A percentile compares a stretch with the other conserved stretches of the same genome.
phyloP scores from a whole-genome alignment of 2,329 filamentous ascomycete species.

The Orbilia oligospora region DNA sequence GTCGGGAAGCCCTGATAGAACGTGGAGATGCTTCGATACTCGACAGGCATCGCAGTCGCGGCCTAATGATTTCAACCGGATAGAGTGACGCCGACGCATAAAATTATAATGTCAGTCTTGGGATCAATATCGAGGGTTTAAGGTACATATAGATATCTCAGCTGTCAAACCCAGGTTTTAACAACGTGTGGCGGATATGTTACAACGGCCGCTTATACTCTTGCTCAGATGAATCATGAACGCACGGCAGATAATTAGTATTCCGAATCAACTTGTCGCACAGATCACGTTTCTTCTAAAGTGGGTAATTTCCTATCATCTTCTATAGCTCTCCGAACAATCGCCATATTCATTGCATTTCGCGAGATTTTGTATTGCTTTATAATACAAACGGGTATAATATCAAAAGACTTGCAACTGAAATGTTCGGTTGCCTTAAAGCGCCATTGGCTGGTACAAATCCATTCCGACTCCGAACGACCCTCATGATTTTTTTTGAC shows the following conservation, averaged over 20 bases:
- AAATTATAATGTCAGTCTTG: conserved; percentile 7
- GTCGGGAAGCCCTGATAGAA: conserved; percentile 20
- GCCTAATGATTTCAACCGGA: conserved; percentile 30
- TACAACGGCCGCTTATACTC: conserved; percentile 37
- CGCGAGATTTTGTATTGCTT: conserved; percentile 5
- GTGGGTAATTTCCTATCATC: conserved; percentile 47
- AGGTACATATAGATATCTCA: conserved; percentile 5
- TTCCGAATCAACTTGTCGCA: conserved; percentile 7
- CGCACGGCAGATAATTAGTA: conserved; percentile 2
- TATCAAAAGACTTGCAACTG: conserved; percentile 8
- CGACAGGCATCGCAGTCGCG: conserved; percentile 5
- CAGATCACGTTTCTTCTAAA: conserved; percentile 60
- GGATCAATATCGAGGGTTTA: neutral
- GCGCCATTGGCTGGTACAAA: conserved; percentile 43
- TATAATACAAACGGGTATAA: conserved; percentile 21
- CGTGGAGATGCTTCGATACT: conserved; percentile 1
- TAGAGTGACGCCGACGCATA: conserved; percentile 37
- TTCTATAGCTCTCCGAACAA: neutral
- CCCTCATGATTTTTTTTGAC: neutral
- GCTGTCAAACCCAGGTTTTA: conserved; percentile 9
- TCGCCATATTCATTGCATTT: conserved; percentile 16
- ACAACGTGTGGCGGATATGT: conserved; percentile 21
- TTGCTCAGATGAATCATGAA: neutral
- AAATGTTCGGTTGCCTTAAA: conserved; percentile 38
- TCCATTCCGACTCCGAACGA: conserved; percentile 18